Evolutionary conservation across 116 monocot genomes (phyloP).

Genomic region (Papilionanthe hybrid): DNA sequence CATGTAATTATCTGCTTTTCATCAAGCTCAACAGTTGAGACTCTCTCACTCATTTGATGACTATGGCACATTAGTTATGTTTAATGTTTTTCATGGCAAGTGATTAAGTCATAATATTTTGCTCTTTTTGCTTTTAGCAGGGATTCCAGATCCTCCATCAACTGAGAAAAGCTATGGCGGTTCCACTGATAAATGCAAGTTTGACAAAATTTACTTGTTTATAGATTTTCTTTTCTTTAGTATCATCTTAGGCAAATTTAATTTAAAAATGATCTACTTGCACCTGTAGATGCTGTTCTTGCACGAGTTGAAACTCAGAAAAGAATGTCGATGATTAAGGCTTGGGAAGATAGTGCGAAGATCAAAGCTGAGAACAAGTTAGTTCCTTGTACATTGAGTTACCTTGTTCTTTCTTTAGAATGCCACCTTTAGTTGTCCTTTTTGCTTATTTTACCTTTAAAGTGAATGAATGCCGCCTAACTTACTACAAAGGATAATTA

Average conservation of each 20-base stretch:
- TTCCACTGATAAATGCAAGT: constrained; percentile 43
- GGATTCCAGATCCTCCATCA: constrained; percentile 24
- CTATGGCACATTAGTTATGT: neutral
- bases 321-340: constrained; percentile 61
- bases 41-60: neutral
- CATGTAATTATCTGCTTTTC: too few species aligned
- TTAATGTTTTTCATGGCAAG: neutral
- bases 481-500: neutral
- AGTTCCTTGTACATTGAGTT: neutral
- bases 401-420: neutral
- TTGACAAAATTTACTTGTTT: neutral
- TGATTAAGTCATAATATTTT: neutral
- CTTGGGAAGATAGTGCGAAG: constrained; percentile 89
- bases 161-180: constrained; percentile 22
- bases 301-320: constrained; percentile 58
- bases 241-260: neutral
- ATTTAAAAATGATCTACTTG: neutral
- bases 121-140: constrained; percentile 16
- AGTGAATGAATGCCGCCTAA: neutral
- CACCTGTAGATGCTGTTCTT: constrained; percentile 56
- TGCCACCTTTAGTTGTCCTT: neutral
- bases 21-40: too few species aligned
- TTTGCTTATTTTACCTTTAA: neutral
- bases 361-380: constrained; percentile 68
- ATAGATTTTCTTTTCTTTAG: neutral